Percentiles rank a stretch among this genome's conserved stretches.
Conservation (phyloP, 192 early-diverging fungal genomes). For the Coemansia sp. region DNA sequence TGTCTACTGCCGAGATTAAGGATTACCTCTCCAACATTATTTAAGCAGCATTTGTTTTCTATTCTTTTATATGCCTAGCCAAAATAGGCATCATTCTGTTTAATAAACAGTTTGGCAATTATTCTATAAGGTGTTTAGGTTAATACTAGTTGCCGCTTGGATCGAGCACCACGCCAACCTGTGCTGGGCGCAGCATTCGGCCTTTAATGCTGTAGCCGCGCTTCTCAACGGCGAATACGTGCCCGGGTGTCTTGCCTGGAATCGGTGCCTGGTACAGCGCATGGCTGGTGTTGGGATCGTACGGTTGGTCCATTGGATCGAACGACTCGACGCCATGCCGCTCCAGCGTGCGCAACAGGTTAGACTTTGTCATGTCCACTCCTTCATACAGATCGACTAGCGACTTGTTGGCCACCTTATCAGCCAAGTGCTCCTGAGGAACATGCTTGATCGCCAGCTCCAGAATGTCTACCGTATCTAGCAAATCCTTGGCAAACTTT, state of each 20-base stretch:
- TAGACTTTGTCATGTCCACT: conserved; percentile 83
- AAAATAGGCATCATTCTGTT: not conserved
- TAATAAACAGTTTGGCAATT: too few species aligned
- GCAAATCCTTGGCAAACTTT: conserved; percentile 97
- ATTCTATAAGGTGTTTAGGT: too few species aligned
- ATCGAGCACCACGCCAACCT: conserved; percentile 90
- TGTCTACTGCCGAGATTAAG: conserved; percentile 81
- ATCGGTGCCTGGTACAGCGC: conserved; percentile 93
- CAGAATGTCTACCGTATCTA: conserved; percentile 90
- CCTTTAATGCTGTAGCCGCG: conserved; percentile 90
- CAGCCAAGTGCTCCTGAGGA: conserved; percentile 63
- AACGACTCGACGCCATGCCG: conserved; percentile 82
- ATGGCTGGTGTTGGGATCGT: conserved; percentile 92
- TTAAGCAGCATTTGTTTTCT: conserved; percentile 3
- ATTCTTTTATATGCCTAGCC: conserved; percentile 18
- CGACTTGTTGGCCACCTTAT: conserved; percentile 57
- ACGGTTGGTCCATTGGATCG: conserved; percentile 81
- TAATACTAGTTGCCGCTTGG: conserved; percentile 40
- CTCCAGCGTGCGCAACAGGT: conserved; percentile 83
- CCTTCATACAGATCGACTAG: conserved; percentile 83
- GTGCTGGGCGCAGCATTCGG: conserved; percentile 88
- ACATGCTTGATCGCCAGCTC: conserved; percentile 86
- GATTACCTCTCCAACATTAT: conserved; percentile 97
- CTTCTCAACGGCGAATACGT: conserved; percentile 88
- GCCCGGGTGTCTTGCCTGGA: conserved; percentile 84